Evolutionary conservation across 1,284 basidiomycete genomes (phyloP), one percentile per base, ranked within the genome.

Genomic region (Naganishia cerealis): DNA sequence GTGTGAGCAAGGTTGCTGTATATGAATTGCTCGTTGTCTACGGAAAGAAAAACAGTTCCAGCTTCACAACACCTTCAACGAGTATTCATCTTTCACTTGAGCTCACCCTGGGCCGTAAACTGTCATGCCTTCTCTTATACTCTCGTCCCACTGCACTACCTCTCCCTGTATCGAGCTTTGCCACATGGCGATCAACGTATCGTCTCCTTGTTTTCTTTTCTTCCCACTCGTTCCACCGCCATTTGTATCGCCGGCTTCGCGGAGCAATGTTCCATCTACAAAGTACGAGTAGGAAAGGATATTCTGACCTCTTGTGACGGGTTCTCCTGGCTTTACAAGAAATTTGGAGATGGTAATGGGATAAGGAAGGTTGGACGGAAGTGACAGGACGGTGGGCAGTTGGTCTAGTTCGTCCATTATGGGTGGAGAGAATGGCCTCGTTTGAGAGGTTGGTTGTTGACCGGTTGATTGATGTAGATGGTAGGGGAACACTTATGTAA

Each of bases 1-100:
- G 80, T 99, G 94, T 62, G 90, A 92, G 82, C 94, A 99, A 21
- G 91, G 89, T 78, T 95, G 92, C 57, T 86, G 81, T 71, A 95
- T 82, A 54, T 85, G 81, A 29, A 92, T 80, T 65, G 87, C 85
- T 1, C 88, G 83, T 66, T 81, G 84, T 33, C 76, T 79, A 67
- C 7, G 7, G n/a, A 33, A 40, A 66, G 18, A 0, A 46, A 13
- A 13, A 39, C 46, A 26, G 10, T 24, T 15, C 26, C 5, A 57
- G 61, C 39, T 2, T 16, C 48, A 55, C 16, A 3, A 33, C 21
- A 50, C 15, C 43, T 15, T 26, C n/a, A 33, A 7, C 9, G 18
- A 52, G n/a, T 16, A 26, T 82, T 84, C 72, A 10, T 15, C 13
- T 33, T 36, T n/a, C 43, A n/a, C 46, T 24, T 24, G 46, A 5